These are phyloP conservation scores for Macrolepiota fuliginosa DNA, from an alignment of 768 basidiomycete species.

Conservation along the genomic window DNA sequence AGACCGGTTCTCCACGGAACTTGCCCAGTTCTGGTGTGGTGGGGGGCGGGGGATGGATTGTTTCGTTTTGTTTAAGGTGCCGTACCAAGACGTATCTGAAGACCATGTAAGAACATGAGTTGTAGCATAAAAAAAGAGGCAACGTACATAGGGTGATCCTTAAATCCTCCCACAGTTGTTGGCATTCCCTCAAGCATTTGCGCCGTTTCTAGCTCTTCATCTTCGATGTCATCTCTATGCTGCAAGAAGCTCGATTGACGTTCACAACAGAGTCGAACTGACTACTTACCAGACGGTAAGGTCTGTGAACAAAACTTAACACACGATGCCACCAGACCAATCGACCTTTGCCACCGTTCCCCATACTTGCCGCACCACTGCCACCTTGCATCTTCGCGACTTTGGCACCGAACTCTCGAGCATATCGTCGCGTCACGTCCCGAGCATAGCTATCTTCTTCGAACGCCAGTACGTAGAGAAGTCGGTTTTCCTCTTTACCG, in stretches of 20 bases:
- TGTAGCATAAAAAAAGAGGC: not conserved
- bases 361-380: slow-evolving; percentile 34
- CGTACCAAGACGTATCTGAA: slow-evolving; percentile 65
- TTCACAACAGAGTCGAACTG: slow-evolving; percentile 12
- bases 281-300: slow-evolving; percentile 74
- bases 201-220: slow-evolving; percentile 77
- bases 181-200: slow-evolving; percentile 93
- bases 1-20: slow-evolving; percentile 92
- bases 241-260: slow-evolving; percentile 29
- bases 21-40: slow-evolving; percentile 75
- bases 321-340: slow-evolving; percentile 87
- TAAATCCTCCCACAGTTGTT: slow-evolving; percentile 85
- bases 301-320: slow-evolving; percentile 58
- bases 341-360: slow-evolving; percentile 55
- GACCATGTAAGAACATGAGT: not conserved
- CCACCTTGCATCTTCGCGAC: slow-evolving; percentile 77
- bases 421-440: slow-evolving; percentile 91
- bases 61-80: slow-evolving; percentile 86
- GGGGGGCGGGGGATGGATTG: slow-evolving; percentile 69
- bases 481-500: slow-evolving; percentile 63
- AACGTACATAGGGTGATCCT: slow-evolving; percentile 87
- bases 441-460: slow-evolving; percentile 93
- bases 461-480: slow-evolving; percentile 90
- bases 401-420: slow-evolving; percentile 75
- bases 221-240: slow-evolving; percentile 93